A percentile compares a stretch with the other conserved stretches of the same genome.
phyloP scores from a whole-genome alignment of 2,329 filamentous ascomycete genomes.

The Aspergillus intermedius region DNA sequence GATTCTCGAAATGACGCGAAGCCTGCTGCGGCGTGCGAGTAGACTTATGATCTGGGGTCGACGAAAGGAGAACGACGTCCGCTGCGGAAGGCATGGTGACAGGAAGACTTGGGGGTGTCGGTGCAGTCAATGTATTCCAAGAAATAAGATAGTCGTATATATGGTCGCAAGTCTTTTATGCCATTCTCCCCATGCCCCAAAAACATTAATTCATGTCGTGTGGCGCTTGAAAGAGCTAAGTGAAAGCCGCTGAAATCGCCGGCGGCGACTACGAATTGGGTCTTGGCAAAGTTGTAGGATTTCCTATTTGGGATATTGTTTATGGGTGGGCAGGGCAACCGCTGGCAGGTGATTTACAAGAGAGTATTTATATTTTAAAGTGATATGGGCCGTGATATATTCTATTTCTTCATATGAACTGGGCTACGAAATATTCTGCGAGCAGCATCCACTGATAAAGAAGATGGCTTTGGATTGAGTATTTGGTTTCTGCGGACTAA shows the following conservation, averaged over 20 bases:
- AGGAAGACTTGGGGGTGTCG: background rate
- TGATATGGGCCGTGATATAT: no score
- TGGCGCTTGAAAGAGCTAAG: background rate
- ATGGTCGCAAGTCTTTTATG: background rate
- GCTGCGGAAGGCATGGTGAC: slow-evolving; percentile 33
- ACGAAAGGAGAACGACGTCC: slow-evolving; percentile 36
- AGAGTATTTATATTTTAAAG: background rate
- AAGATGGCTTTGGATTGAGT: no score
- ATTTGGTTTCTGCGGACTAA: no score
- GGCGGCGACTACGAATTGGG: slow-evolving; percentile 6
- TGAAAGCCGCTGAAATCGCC: background rate
- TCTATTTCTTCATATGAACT: no score
- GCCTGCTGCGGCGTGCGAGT: slow-evolving; percentile 25
- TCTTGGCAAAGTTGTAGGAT: slow-evolving; percentile 31
- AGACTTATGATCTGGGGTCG: slow-evolving; percentile 32
- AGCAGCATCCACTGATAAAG: no score
- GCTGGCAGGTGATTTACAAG: slow-evolving; percentile 6
- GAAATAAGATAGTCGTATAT: background rate
- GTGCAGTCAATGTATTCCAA: background rate
- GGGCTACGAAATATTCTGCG: no score
- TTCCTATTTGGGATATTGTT: slow-evolving; percentile 21
- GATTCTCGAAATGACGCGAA: slow-evolving; percentile 8
- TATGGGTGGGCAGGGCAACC: slow-evolving; percentile 29
- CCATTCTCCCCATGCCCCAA: background rate
- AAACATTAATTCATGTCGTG: background rate